These are phyloP conservation scores for Cunninghamia lanceolata DNA, from an alignment of 75 land plant species.

Conservation along the genomic window DNA sequence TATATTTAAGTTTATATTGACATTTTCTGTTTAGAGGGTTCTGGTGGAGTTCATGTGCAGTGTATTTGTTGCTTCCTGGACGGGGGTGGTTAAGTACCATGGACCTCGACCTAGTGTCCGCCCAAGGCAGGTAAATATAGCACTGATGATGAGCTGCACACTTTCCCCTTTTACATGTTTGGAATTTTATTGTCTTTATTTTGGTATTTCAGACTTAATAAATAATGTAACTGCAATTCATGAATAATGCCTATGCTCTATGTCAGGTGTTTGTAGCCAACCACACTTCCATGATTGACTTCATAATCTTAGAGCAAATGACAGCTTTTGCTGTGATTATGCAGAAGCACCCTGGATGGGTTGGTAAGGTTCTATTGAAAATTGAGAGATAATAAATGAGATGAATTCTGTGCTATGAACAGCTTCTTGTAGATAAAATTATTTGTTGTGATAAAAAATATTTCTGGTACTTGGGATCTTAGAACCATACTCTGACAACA, in stretches of 20 bases:
- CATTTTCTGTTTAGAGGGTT: conserved; percentile 38
- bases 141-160: neutral
- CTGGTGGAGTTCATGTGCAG: conserved; percentile 91
- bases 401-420: conserved; percentile 1
- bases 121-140: conserved; percentile 68
- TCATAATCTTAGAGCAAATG: conserved; percentile 94
- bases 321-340: conserved; percentile 98
- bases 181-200: neutral
- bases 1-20: conserved; percentile 6
- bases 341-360: conserved; percentile 99
- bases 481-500: conserved; percentile 8
- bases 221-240: neutral
- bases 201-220: neutral
- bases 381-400: neutral
- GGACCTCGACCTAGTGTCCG: conserved; percentile 97
- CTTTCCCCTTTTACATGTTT: neutral
- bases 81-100: conserved; percentile 95
- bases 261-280: conserved; percentile 96
- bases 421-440: neutral
- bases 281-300: conserved; percentile 99
- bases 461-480: neutral
- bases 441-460: neutral
- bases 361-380: conserved; percentile 63
- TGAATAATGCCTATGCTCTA: neutral
- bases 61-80: conserved; percentile 99